phyloP scores from a whole-genome alignment of 2,329 filamentous ascomycete species.

The Pseudogymnoascus sp. region DNA sequence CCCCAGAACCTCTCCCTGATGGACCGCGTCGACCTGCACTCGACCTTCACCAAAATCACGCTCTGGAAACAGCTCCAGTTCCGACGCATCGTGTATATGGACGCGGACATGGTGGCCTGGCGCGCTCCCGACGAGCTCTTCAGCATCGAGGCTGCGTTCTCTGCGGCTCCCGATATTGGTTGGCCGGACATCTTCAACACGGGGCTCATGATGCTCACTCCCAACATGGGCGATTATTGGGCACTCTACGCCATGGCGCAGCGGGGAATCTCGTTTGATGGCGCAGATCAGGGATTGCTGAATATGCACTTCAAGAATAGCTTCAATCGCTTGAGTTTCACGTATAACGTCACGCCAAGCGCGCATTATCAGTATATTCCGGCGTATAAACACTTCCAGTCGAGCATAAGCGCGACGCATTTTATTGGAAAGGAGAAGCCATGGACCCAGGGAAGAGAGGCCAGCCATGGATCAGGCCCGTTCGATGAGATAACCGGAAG shows the following conservation, averaged over 20 bases:
- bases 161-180: slow-evolving; percentile 83
- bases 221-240: slow-evolving; percentile 80
- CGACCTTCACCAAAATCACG: slow-evolving; percentile 92
- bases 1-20: slow-evolving; percentile 83
- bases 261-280: slow-evolving; percentile 86
- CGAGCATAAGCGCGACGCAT: slow-evolving; percentile 80
- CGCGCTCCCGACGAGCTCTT: slow-evolving; percentile 91
- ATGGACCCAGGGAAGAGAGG: slow-evolving; percentile 60
- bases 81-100: slow-evolving; percentile 85
- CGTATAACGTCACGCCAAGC: slow-evolving; percentile 94
- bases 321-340: slow-evolving; percentile 84
- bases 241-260: slow-evolving; percentile 76
- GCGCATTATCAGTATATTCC: slow-evolving; percentile 96
- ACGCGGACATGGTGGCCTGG: slow-evolving; percentile 86
- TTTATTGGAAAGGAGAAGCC: slow-evolving; percentile 92
- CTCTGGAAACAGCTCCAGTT: slow-evolving; percentile 90
- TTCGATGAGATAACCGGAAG: slow-evolving; percentile 76
- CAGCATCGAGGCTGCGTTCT: slow-evolving; percentile 48
- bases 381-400: slow-evolving; percentile 87
- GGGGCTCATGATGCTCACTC: slow-evolving; percentile 87
- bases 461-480: slow-evolving; percentile 46
- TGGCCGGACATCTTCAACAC: slow-evolving; percentile 98
- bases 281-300: slow-evolving; percentile 87
- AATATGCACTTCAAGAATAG: slow-evolving; percentile 86
- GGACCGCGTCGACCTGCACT: slow-evolving; percentile 81